Percentiles rank a stretch among this genome's conserved stretches.
These are phyloP conservation scores for Trametes hirsuta DNA, from an alignment of 1,284 basidiomycete species.

Conservation along the genomic window DNA sequence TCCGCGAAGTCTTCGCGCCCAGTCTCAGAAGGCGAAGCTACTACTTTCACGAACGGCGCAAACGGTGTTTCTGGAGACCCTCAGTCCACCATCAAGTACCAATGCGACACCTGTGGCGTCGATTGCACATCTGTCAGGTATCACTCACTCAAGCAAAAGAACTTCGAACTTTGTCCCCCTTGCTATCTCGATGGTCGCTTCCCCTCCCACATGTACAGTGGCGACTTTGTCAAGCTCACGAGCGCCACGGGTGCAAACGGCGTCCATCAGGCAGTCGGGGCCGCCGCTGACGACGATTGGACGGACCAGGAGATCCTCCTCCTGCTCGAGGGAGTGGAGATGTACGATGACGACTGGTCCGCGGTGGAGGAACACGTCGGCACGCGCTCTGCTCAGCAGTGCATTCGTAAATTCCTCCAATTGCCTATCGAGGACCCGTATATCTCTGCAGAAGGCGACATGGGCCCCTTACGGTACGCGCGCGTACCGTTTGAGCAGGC, in stretches of 20 bases:
- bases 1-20: slow-evolving; percentile 79
- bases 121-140: slow-evolving; percentile 92
- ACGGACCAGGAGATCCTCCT: slow-evolving; percentile 89
- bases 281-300: slow-evolving; percentile 75
- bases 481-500: slow-evolving; percentile 90
- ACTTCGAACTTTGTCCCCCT: slow-evolving; percentile 86
- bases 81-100: slow-evolving; percentile 54
- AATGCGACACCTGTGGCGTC: slow-evolving; percentile 93
- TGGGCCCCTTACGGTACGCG: slow-evolving; percentile 82
- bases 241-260: slow-evolving; percentile 43
- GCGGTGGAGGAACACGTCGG: slow-evolving; percentile 92
- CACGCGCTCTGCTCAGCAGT: slow-evolving; percentile 90
- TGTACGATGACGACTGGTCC: slow-evolving; percentile 98
- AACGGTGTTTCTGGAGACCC: slow-evolving; percentile 46
- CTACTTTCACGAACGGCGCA: slow-evolving; percentile 60
- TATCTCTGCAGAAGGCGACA: slow-evolving; percentile 69
- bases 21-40: slow-evolving; percentile 68
- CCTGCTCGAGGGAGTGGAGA: slow-evolving; percentile 94
- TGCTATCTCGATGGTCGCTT: slow-evolving; percentile 98
- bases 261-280: slow-evolving; percentile 44
- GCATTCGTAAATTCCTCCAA: slow-evolving; percentile 94
- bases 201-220: slow-evolving; percentile 94
- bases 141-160: slow-evolving; percentile 91
- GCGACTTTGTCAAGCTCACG: slow-evolving; percentile 94
- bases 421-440: slow-evolving; percentile 97